Evolutionary conservation across 2,329 filamentous ascomycete genomes (phyloP), one percentile per base, ranked within the genome.

Genomic region (Corinectria fuckeliana): DNA sequence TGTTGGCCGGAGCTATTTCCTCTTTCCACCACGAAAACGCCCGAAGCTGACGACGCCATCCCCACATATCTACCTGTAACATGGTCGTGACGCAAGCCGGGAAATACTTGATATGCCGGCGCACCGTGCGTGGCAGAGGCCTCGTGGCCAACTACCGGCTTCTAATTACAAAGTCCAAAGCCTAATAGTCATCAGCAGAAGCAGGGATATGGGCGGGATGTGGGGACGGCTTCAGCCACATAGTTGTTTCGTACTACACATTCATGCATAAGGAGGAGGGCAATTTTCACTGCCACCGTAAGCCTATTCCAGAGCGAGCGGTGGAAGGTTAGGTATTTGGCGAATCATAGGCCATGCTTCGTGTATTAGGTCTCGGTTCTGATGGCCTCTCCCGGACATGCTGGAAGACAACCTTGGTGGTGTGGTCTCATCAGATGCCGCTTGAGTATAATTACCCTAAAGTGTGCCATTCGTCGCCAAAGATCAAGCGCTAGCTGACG

Each of bases 31-130:
- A 48, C 30, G 36, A 38, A n/a, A 26, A n/a, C 32, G 20, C 16
- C 23, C 4, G 2, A 16, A 23, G 54, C 38, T 57, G 54, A 57
- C 54, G 54, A 57, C 54, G 54, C 54, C 26, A 34, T 45, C 54
- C 14, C 38, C 54, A 39, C 54, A 34, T 26, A 38, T 39, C 34
- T 26, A 38, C 32, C 34, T 41, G 38, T 50, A 57, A 57, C 54
- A 45, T 30, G 39, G 30, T 36, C 48, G 38, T 57, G 50, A 57
- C 55, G 55, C 39, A 42, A 42, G 39, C 39, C 39, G 39, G 39
- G 21, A 42, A 25, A n/a, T 6, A n/a, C 39, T 23, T 25, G 39
- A 42, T 23, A 42, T 42, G 21, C 20, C 39, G 21, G 13, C 13
- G 39, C 13, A 13, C 21, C 23, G 21, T 42, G 39, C 39, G 39